Base-by-base conservation (phyloP, 345 rosid species). In the Syzygium grande region DNA sequence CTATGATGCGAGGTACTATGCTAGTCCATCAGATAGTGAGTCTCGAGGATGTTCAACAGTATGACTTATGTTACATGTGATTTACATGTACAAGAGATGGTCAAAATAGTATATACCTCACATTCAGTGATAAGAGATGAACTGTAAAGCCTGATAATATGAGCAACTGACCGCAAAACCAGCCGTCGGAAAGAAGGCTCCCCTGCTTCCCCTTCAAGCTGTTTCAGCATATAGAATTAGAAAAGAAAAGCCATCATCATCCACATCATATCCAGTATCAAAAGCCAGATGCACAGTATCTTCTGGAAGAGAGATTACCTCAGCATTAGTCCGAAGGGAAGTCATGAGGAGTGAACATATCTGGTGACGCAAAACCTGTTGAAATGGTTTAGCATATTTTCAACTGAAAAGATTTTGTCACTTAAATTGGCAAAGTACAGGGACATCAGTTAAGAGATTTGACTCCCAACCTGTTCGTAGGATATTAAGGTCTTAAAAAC, bases 341-440 rank as follows among this genome's bases (percentile, higher is more conserved):
- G 98, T 96, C 99, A 98, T 98, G 91, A 98, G 93, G 90, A 96
- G 98, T 79, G 99, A 98, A 90, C 99, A 98, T 77, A 98, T 96
- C 92, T 96, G 99, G 91, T 96, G 93, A 84, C 95, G 98, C 93
- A 98, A 92, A 88, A 96, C 95, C 99, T 97, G 96, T 89, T 84
- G 85, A 90, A 73, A 73, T 38, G 83, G 49, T 38, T 49, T 41
- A 19, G 83, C 83, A 73, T 38, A 73, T 38, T 19, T 73, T 73
- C 83, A 73, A 38, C 83, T 38, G 38, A 38, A 73, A 73, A 73
- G 83, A 73, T 43, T 68, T 19, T 68, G 80, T 17, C 49, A 73
- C 49, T 73, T 73, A 73, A 38, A 38, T 38, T 25, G 38, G 83
- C 83, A 38, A 38, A 73, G 46, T 38, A 73, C 83, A 73, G 83